Evolutionary conservation across 352 stramenopile genomes (phyloP).

Genomic region (Phytophthora vignae): DNA sequence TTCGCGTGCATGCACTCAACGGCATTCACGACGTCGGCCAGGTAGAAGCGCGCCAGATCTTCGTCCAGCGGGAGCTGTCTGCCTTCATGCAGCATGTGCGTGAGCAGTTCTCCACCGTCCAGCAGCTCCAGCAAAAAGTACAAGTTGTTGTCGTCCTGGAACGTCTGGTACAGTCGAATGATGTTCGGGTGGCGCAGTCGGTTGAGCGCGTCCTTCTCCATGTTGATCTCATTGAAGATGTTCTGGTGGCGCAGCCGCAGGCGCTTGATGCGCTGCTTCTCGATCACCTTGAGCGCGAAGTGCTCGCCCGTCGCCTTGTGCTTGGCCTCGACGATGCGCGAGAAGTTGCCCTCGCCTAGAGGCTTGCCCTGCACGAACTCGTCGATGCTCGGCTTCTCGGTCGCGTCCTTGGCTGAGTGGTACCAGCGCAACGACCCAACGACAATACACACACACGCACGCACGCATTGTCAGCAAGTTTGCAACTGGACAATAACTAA

Average conservation of each 20-base stretch:
- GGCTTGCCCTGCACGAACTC: slow-evolving; percentile 70
- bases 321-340: slow-evolving; percentile 88
- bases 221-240: slow-evolving; percentile 98
- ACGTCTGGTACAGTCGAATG: slow-evolving; percentile 95
- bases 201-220: slow-evolving; percentile 96
- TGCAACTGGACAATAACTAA: background rate
- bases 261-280: slow-evolving; percentile 90
- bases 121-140: slow-evolving; percentile 98
- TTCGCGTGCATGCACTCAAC: slow-evolving; percentile 94
- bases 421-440: slow-evolving; percentile 10
- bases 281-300: slow-evolving; percentile 98
- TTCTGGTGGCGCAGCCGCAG: slow-evolving; percentile 95
- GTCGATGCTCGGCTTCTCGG: slow-evolving; percentile 76
- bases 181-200: slow-evolving; percentile 92
- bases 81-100: slow-evolving; percentile 85
- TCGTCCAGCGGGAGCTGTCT: slow-evolving; percentile 81
- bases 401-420: slow-evolving; percentile 69
- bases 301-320: slow-evolving; percentile 91
- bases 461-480: background rate
- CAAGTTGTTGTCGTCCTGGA: slow-evolving; percentile 95
- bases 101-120: slow-evolving; percentile 93
- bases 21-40: slow-evolving; percentile 90
- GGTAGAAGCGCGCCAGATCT: slow-evolving; percentile 85
- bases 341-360: slow-evolving; percentile 96
- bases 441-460: slow-evolving; percentile 3